phyloP scores from a whole-genome alignment of 495 filamentous ascomycete genomes.

The Penicillium odoratum region DNA sequence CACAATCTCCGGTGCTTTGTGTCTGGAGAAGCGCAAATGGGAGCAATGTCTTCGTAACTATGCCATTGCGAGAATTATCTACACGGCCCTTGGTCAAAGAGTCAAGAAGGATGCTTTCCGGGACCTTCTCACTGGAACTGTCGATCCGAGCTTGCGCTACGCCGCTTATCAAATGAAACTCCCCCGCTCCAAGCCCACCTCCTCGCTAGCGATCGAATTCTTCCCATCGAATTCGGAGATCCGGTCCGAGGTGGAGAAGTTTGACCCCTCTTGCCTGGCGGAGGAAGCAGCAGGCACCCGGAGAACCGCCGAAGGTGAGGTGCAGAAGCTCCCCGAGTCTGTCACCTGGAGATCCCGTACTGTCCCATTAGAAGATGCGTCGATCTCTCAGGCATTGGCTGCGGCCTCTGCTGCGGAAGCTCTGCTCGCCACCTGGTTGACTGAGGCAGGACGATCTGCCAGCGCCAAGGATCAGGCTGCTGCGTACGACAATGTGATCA shows the following conservation, averaged over 20 bases:
- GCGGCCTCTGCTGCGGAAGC: constrained; percentile 55
- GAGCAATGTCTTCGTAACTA: constrained; percentile 72
- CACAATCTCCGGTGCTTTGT: constrained; percentile 68
- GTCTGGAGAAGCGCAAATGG: constrained; percentile 88
- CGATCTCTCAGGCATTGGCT: constrained; percentile 75
- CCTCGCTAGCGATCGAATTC: constrained; percentile 72
- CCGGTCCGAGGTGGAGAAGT: constrained; percentile 62
- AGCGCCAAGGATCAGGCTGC: constrained; percentile 61
- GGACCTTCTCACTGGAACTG: constrained; percentile 78
- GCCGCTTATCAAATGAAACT: constrained; percentile 89
- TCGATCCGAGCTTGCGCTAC: constrained; percentile 92
- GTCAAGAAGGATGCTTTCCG: constrained; percentile 72
- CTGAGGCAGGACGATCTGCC: constrained; percentile 36
- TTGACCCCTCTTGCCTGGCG: constrained; percentile 68
- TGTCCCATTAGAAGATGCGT: constrained; percentile 86
- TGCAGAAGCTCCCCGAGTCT: constrained; percentile 66
- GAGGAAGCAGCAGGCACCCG: constrained; percentile 60
- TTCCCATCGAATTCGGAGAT: constrained; percentile 65
- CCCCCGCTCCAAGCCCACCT: constrained; percentile 76
- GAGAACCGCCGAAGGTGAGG: constrained; percentile 48
- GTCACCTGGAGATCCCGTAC: constrained; percentile 88
- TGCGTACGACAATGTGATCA: constrained; percentile 89
- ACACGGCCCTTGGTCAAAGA: constrained; percentile 67
- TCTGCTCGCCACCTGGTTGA: constrained; percentile 50
- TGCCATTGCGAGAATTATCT: constrained; percentile 77